A percentile compares a stretch with the other conserved stretches of the same genome.
These are phyloP conservation scores for Capsella bursapastoris DNA, from an alignment of 345 rosid species.

Conservation along the genomic window DNA sequence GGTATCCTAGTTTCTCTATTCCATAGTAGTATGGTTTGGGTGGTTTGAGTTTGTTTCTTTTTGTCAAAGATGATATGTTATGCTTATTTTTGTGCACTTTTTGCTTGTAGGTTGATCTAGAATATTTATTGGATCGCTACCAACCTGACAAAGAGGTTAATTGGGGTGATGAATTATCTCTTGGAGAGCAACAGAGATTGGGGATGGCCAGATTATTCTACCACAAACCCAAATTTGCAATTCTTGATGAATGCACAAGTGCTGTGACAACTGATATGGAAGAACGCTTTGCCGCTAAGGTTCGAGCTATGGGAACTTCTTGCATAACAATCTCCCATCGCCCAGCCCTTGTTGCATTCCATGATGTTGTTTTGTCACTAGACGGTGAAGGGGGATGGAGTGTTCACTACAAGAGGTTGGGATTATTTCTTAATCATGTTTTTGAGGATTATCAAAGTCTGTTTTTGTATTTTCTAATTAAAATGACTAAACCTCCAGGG, in stretches of 20 bases:
- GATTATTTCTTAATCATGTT: conserved; percentile 22
- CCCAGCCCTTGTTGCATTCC: conserved; percentile 97
- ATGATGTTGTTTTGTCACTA: conserved; percentile 91
- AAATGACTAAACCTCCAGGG: conserved; percentile 58
- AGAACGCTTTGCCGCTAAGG: conserved; percentile 95
- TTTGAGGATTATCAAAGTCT: conserved; percentile 20
- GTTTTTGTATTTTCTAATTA: conserved; percentile 20
- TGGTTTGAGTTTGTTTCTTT: conserved; percentile 17
- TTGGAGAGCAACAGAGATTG: conserved; percentile 98
- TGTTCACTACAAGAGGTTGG: conserved; percentile 83
- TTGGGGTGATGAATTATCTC: conserved; percentile 97
- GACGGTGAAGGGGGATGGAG: conserved; percentile 98
- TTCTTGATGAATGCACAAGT: conserved; percentile 99
- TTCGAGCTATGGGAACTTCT: conserved; percentile 98
- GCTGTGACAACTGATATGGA: conserved; percentile 99
- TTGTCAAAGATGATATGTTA: conserved; percentile 4
- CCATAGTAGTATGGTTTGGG: conserved; percentile 24
- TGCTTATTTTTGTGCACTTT: conserved; percentile 21
- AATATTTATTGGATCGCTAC: conserved; percentile 90
- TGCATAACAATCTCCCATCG: conserved; percentile 99
- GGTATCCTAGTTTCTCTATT: conserved; percentile 33
- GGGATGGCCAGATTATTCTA: conserved; percentile 99
- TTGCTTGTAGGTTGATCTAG: conserved; percentile 81
- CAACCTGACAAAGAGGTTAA: conserved; percentile 87
- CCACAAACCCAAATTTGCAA: conserved; percentile 99